Evolutionary conservation across 805 yeast genomes (phyloP), one percentile per base, ranked within the genome.

Genomic region (Ogataea neopini): DNA sequence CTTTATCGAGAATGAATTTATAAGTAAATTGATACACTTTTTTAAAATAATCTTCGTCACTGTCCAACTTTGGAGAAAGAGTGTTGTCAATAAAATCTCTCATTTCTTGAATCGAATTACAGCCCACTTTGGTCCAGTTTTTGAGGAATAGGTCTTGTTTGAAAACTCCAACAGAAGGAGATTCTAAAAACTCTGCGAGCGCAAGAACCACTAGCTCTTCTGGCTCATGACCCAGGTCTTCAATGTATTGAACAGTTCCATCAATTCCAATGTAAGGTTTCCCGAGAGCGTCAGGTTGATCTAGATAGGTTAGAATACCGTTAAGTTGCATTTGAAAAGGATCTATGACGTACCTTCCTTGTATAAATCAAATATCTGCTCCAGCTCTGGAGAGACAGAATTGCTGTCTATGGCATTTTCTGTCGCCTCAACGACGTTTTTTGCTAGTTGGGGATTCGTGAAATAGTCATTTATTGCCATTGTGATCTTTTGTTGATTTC

Each of bases 171-270:
- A 81, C 77, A 3, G 76, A 68, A 1, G 89, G 86, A 1, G 88
- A 77, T 33, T 80, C 77, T 40, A 92, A 69, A 43, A 84, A 74
- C 57, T 80, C 83, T 0, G 94, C 88, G 9, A 92, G 63, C 0
- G 86, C 81, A 37, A 92, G 70, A 2, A 88, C 84, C 5, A 72
- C 76, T 7, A 80, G 72, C 60, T 91, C 90, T 55, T 92, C 98
- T 0, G 90, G 84, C 11, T 80, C 80, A 32, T 84, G 72, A 0
- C 78, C 82, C 40, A 92, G 67, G 56, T 84, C 96, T 13, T 72
- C 73, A 18, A 92, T 69, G 57, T 83, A 88, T 33, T 61, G 54
- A 8, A 91, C 63, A 0, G 97, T 85, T 0, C 96, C 97, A 48
- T 88, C 94, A 8, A 87, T 73, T 20, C 83, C 92, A 32, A 90